Evolutionary conservation across 371 early-diverging fungal species (phyloP).

Genomic region (Nematocida sp.): DNA sequence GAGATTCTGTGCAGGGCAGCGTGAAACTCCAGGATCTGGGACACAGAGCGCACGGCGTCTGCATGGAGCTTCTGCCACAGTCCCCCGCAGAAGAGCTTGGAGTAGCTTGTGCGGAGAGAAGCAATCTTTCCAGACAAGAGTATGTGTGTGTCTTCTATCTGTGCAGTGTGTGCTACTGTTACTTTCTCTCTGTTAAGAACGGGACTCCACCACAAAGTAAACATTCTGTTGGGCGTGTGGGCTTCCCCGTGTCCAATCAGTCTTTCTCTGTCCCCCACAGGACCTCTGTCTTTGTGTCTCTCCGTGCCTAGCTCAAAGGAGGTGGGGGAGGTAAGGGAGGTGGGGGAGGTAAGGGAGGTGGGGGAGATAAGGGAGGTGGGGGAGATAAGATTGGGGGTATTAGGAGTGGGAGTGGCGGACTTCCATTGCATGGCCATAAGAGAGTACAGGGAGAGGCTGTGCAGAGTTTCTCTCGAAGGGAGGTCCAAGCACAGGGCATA

Average conservation of each 20-base stretch:
- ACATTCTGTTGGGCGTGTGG: constrained; percentile 98
- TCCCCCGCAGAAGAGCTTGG: constrained; percentile 95
- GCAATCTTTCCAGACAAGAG: constrained; percentile 99
- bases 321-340: too few species aligned
- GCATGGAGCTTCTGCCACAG: constrained; percentile 98
- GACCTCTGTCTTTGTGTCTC: too few species aligned
- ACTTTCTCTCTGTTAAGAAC: constrained; percentile 93
- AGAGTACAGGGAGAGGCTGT: not conserved
- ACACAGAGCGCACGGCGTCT: constrained; percentile 67
- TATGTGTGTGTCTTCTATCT: constrained; percentile 93
- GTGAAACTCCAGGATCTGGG: constrained; percentile 69
- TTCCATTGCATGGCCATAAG: not conserved
- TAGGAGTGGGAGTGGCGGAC: not conserved
- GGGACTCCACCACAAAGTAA: constrained; percentile 98
- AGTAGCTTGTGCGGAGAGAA: constrained; percentile 89
- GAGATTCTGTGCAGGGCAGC: not conserved
- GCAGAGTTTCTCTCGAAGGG: not conserved
- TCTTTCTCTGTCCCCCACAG: too few species aligned
- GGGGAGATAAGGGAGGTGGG: too few species aligned
- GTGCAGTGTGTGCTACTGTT: constrained; percentile 96
- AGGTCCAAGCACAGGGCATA: not conserved
- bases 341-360: too few species aligned
- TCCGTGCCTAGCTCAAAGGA: too few species aligned
- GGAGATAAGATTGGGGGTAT: too few species aligned
- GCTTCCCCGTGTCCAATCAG: too few species aligned